These are phyloP conservation scores for Turritis glabra DNA, from an alignment of 345 rosid genomes.

Conservation along the genomic window DNA sequence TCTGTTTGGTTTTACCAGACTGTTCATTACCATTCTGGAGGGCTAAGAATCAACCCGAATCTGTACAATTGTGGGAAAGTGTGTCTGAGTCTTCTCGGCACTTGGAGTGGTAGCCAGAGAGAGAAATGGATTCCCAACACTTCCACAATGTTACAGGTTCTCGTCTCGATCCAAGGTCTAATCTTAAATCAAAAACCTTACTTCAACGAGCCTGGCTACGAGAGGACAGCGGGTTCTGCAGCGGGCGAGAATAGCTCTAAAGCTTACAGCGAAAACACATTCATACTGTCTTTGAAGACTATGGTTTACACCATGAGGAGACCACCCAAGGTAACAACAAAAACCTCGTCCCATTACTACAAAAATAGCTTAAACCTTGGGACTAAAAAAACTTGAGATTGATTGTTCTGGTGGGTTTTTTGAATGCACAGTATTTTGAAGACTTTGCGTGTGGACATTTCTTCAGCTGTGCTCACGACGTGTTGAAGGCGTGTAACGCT, in stretches of 20 bases:
- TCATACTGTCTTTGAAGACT: constrained; percentile 63
- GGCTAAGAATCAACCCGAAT: constrained; percentile 87
- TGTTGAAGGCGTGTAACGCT: constrained; percentile 72
- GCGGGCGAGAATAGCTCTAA: constrained; percentile 48
- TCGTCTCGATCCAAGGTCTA: constrained; percentile 91
- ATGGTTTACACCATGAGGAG: constrained; percentile 71
- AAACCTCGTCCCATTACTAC: not conserved
- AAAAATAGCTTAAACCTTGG: not conserved
- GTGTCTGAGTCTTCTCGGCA: constrained; percentile 91
- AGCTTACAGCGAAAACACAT: constrained; percentile 64
- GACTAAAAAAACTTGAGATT: constrained; percentile 8
- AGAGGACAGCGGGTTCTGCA: constrained; percentile 42
- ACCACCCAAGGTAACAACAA: constrained; percentile 73
- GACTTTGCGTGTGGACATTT: constrained; percentile 77
- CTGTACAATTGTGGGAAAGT: constrained; percentile 76
- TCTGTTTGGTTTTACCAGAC: constrained; percentile 44
- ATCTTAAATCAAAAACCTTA: constrained; percentile 82
- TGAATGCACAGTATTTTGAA: constrained; percentile 65
- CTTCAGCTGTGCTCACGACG: constrained; percentile 56
- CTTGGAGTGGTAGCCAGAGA: constrained; percentile 73
- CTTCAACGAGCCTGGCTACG: constrained; percentile 90
- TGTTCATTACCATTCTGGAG: constrained; percentile 78
- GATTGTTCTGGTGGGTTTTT: constrained; percentile 8
- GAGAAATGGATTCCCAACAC: constrained; percentile 85
- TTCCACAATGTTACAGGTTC: constrained; percentile 87